Evolutionary conservation across 2,329 filamentous ascomycete genomes (phyloP).

Genomic region (Xylariaceae sp.): DNA sequence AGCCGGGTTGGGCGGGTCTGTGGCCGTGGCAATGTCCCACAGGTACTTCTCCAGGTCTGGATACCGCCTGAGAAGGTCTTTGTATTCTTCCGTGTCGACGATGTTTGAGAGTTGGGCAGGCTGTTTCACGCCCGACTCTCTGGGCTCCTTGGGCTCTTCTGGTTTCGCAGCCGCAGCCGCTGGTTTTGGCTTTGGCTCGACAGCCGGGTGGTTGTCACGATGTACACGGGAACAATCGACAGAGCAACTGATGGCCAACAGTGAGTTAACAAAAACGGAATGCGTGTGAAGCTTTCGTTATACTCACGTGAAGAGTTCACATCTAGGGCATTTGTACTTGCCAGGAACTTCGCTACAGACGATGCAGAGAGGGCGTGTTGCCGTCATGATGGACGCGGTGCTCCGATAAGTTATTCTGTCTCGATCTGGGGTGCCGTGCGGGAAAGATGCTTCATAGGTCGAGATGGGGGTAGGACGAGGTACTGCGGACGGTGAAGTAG

Average conservation of each 20-base stretch:
- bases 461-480: too few relatives aligned
- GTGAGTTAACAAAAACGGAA: conserved; percentile 5
- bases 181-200: conserved; percentile 21
- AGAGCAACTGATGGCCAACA: conserved; percentile 46
- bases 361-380: conserved; percentile 36
- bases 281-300: not conserved
- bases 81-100: conserved; percentile 27
- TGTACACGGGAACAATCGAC: conserved; percentile 51
- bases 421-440: too few relatives aligned
- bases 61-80: conserved; percentile 25
- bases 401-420: not conserved
- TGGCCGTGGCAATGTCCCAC: conserved; percentile 27
- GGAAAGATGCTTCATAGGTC: too few relatives aligned
- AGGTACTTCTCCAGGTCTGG: conserved; percentile 25
- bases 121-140: not conserved
- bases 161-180: not conserved
- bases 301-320: conserved; percentile 52
- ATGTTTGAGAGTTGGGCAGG: conserved; percentile 18
- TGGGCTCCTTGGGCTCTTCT: not conserved
- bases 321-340: conserved; percentile 61
- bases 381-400: conserved; percentile 18
- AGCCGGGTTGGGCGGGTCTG: conserved; percentile 24
- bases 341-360: conserved; percentile 46
- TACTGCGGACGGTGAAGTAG: too few relatives aligned
- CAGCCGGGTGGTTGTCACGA: conserved; percentile 43